Base-by-base conservation (phyloP, 169 alveolate genomes). In the Cyclospora cayetanensis region DNA sequence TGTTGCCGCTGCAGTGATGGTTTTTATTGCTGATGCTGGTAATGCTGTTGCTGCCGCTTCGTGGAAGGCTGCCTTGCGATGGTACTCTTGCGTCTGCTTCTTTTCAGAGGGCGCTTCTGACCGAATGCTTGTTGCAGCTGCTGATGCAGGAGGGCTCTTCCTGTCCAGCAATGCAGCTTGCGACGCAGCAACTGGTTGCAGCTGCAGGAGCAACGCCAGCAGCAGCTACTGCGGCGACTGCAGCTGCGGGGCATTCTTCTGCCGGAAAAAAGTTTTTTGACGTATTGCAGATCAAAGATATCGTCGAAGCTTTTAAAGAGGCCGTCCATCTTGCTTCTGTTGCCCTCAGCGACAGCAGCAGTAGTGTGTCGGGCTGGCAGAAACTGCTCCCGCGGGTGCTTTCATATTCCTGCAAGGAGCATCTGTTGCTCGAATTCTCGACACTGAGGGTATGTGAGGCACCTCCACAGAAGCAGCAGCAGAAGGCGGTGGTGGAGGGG, bases 121-220 rank as follows among this genome's bases (percentile, higher is more conserved):
- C 85, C 43, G 85, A 74, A 42, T 74, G 85, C 43, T 74, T 74
- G 85, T 63, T 74, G 85, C 85, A 74, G 85, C 85, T 74, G 42
- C 65, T 74, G 85, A 35, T 42, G 85, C 85, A 74, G 85, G n/a
- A n/a, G n/a, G 85, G 43, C 11, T 55, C 39, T 15, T 74, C 85
- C 1, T 74, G 27, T 34, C 25, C 85, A 74, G 85, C 85, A 42
- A 52, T 74, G 42, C 85, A 52, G 2, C 18, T 74, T 37, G 85
- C 85, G 22, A 63, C 43, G 85, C 85, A 74, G 85, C 85, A 74
- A 63, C 43, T 74, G 65, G 29, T 42, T 18, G 25, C 65, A 42
- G 85, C 85, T 41, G 85, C 85, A 74, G 41, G 65, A 41, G 37
- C 63, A 74, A n/a, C n/a, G n/a, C n/a, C n/a, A n/a, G n/a, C n/a